These are phyloP conservation scores for Gracilaria domingensis DNA, from an alignment of 23 red algal species.

Conservation along the genomic window DNA sequence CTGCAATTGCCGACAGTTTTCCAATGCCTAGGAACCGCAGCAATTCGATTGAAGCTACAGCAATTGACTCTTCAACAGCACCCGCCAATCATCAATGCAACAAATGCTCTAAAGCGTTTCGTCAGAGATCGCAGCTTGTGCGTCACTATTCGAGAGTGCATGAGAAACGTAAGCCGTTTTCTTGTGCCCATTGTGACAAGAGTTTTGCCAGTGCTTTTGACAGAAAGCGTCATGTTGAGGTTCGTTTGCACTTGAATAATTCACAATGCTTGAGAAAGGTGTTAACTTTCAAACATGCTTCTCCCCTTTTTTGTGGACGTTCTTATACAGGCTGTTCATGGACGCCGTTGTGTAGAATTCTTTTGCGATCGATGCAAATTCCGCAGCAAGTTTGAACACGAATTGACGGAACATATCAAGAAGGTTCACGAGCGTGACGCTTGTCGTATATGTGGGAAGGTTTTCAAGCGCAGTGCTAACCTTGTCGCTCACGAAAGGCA, in stretches of 20 bases:
- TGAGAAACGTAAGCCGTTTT: slow-evolving; percentile 74
- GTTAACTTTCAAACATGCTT: no score
- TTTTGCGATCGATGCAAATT: slow-evolving; percentile 72
- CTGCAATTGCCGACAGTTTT: background rate
- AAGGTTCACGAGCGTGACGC: slow-evolving; percentile 58
- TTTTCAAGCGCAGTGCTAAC: slow-evolving; percentile 66
- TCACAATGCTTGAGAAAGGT: background rate
- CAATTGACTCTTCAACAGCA: slow-evolving; percentile 38
- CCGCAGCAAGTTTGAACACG: slow-evolving; percentile 33
- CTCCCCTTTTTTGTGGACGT: no score
- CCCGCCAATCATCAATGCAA: slow-evolving; percentile 51
- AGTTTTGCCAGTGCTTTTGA: slow-evolving; percentile 70
- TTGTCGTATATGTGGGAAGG: slow-evolving; percentile 65
- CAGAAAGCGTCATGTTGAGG: slow-evolving; percentile 76
- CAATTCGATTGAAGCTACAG: slow-evolving; percentile 39
- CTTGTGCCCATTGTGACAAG: slow-evolving; percentile 75
- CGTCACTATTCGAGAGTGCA: slow-evolving; percentile 75
- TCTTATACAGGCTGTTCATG: slow-evolving; percentile 63
- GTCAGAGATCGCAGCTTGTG: slow-evolving; percentile 57
- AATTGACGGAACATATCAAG: slow-evolving; percentile 47
- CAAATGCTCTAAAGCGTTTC: slow-evolving; percentile 64
- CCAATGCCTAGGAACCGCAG: slow-evolving; percentile 4
- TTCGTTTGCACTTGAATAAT: slow-evolving; percentile 1
- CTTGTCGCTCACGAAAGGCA: slow-evolving; percentile 66
- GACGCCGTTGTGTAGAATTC: slow-evolving; percentile 63